Evolutionary conservation across 345 rosid species (phyloP), one percentile per base, ranked within the genome.

Genomic region (Gossypium ekmanianum): DNA sequence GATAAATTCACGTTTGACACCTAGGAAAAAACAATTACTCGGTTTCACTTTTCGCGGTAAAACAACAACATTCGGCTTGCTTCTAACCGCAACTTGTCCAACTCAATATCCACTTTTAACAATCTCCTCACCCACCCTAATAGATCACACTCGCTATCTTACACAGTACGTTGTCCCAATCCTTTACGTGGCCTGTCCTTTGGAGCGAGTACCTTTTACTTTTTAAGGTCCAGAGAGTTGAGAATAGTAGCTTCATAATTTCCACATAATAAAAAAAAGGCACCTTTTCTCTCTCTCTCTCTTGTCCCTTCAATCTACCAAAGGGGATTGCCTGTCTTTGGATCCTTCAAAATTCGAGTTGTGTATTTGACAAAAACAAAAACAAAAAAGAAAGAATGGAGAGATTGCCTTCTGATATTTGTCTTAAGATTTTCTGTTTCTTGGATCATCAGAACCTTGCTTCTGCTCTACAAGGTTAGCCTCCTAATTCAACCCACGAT

Each of bases 381-480:
- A 51, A 13, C 5, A 3, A 56, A 56, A 3, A 6, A n/a, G 5
- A 4, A n/a, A 52, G 43, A 14, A 88, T 88, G 90, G 92, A 88
- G 75, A 68, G 67, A 9, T 74, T 88, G 54, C 86, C 92, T 26
- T 86, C 29, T 55, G 87, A 86, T 76, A 74, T 86, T 6, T 79
- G 79, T 68, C 79, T 82, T 16, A 82, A 75, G 79, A 82, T 88
- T 9, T 83, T 88, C 82, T 78, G 71, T 58, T 75, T 76, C 74
- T 75, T 88, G 80, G 87, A 88, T 85, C 85, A 83, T 59, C 87
- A 81, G 73, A 79, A 73, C 68, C 88, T 88, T 67, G 88, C 87
- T 8, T 3, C 85, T 66, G 85, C 87, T 39, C 84, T 80, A 10
- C 88, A 82, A 82, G 92, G 90, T 88, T 29, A 54, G 79, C 41